Evolutionary conservation across 257 asterid species (phyloP).

Genomic region (Solanum tacnaense): DNA sequence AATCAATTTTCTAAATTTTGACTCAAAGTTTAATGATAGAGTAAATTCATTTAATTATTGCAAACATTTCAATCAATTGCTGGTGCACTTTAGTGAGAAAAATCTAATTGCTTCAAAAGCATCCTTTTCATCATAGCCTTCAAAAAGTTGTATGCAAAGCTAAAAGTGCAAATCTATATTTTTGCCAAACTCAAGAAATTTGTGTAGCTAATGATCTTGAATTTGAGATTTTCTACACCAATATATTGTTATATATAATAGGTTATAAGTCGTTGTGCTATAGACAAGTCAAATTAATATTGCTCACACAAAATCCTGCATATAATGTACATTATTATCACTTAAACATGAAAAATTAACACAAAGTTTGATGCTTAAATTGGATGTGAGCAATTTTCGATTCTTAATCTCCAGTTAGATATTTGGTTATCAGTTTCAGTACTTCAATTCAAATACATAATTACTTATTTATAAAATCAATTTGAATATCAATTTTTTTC

Average conservation of each 20-base stretch:
- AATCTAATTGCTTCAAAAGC: neutral
- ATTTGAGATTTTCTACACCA: neutral
- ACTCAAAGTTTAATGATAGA: neutral
- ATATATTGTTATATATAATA: no score
- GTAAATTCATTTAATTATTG: neutral
- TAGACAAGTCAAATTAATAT: neutral
- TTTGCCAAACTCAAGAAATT: neutral
- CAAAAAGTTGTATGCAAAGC: neutral
- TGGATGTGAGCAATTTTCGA: neutral
- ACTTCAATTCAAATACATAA: neutral
- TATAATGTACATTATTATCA: neutral
- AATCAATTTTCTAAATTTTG: neutral
- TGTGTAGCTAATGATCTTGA: neutral
- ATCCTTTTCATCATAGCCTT: neutral
- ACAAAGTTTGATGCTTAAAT: neutral
- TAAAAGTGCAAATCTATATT: neutral
- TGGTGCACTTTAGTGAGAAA: neutral
- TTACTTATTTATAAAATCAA: neutral
- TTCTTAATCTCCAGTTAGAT: neutral
- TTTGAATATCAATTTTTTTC: neutral
- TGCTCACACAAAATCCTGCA: neutral
- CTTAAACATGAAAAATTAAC: neutral
- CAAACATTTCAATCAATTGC: neutral
- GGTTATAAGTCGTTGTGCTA: neutral
- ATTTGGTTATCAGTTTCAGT: neutral